phyloP scores from a whole-genome alignment of 2,329 filamentous ascomycete genomes.

The Exophiala viscosa region DNA sequence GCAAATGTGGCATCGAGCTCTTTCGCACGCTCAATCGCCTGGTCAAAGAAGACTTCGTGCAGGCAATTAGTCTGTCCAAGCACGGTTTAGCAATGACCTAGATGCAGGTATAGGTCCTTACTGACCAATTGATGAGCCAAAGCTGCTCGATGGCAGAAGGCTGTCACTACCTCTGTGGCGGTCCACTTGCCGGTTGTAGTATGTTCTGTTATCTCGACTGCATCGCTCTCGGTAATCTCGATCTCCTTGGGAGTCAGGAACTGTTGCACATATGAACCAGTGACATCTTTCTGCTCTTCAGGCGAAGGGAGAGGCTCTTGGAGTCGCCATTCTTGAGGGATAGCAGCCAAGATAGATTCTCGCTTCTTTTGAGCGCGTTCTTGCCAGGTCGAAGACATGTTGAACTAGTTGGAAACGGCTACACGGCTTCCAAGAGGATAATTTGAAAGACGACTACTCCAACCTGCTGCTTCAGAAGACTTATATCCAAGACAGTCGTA shows the following conservation, averaged over 20 bases:
- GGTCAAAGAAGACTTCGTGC: conserved; percentile 46
- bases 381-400: conserved; percentile 42
- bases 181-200: conserved; percentile 7
- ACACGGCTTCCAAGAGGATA: background rate
- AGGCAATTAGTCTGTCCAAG: conserved; percentile 12
- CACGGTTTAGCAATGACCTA: background rate
- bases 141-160: conserved; percentile 41
- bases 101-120: conserved; percentile 39
- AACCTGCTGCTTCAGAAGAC: background rate
- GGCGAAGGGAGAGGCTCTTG: conserved; percentile 43
- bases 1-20: conserved; percentile 54
- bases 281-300: conserved; percentile 53
- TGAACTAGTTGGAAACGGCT: background rate
- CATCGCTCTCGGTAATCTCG: conserved; percentile 58
- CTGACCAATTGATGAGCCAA: conserved; percentile 44
- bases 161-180: conserved; percentile 17
- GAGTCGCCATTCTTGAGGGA: conserved; percentile 55
- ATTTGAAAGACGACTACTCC: background rate
- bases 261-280: conserved; percentile 52
- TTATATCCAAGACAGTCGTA: background rate
- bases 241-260: conserved; percentile 52
- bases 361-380: conserved; percentile 50
- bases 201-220: conserved; percentile 33
- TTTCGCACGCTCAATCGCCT: conserved; percentile 49
- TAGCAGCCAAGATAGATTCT: conserved; percentile 48